Evolutionary conservation across 768 basidiomycete genomes (phyloP).

Genomic region (Astraeus odoratus): DNA sequence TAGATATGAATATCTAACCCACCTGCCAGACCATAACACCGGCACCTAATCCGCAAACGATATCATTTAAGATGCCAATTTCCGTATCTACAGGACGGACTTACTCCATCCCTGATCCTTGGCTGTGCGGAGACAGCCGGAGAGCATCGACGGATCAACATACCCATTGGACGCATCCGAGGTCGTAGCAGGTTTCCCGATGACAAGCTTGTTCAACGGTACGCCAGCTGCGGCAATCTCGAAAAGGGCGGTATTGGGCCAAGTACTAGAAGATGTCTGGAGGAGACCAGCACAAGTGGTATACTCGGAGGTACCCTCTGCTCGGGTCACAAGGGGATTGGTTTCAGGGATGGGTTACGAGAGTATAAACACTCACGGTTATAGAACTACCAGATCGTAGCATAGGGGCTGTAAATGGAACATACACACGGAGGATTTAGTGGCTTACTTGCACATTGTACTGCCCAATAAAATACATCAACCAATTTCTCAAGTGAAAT

Average conservation of each 20-base stretch:
- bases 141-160: conserved; percentile 50
- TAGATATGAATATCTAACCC: not conserved
- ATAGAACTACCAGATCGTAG: not conserved
- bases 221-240: conserved; percentile 50
- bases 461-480: conserved; percentile 13
- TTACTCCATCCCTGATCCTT: conserved; percentile 59
- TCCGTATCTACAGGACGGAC: conserved; percentile 16
- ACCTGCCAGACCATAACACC: conserved; percentile 37
- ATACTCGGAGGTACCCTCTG: conserved; percentile 22
- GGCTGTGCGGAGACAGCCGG: conserved; percentile 55
- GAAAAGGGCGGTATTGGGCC: conserved; percentile 40
- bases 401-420: not conserved
- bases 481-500: not conserved
- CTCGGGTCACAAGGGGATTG: not conserved
- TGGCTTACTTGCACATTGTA: conserved; percentile 35
- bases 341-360: not conserved
- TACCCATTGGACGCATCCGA: conserved; percentile 50
- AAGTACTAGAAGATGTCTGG: conserved; percentile 31
- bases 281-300: conserved; percentile 34
- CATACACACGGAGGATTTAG: not conserved
- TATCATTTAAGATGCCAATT: not conserved
- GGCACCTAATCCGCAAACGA: conserved; percentile 17
- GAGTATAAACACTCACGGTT: not conserved
- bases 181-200: conserved; percentile 59
- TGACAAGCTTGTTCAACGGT: conserved; percentile 56